Evolutionary conservation across 169 alveolate species (phyloP).

Genomic region (Cryptosporidium tyzzeri): DNA sequence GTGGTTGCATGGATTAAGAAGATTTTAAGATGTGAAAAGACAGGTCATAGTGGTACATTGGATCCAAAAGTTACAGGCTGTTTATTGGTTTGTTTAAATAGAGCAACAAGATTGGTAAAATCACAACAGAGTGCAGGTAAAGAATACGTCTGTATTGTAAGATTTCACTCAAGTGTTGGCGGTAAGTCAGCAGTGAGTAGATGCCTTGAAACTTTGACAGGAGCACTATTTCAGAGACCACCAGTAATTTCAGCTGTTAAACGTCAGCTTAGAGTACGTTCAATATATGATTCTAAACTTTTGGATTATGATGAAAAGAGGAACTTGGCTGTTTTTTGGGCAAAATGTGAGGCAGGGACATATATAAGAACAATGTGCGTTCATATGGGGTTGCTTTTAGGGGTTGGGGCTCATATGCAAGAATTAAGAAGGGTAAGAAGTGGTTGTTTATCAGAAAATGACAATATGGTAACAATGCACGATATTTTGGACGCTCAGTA

Average conservation of each 20-base stretch:
- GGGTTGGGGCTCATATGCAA: constrained; percentile 99
- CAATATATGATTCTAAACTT: constrained; percentile 97
- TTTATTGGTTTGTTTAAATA: constrained; percentile 97
- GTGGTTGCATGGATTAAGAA: constrained; percentile 99
- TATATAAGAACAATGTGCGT: constrained; percentile 99
- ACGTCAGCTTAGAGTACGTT: constrained; percentile 97
- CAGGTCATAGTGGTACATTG: constrained; percentile 99
- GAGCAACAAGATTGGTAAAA: constrained; percentile 99
- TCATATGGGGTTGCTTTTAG: constrained; percentile 98
- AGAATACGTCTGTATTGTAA: constrained; percentile 97
- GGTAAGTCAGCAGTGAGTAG: constrained; percentile 79
- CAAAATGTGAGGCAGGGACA: constrained; percentile 99
- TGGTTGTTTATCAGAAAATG: constrained; percentile 96
- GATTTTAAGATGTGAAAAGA: constrained; percentile 98
- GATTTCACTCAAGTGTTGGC: constrained; percentile 95
- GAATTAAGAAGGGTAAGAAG: constrained; percentile 99
- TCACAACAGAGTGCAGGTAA: constrained; percentile 99
- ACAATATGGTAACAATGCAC: constrained; percentile 98
- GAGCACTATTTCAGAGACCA: constrained; percentile 98
- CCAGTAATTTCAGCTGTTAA: constrained; percentile 99
- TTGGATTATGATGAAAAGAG: constrained; percentile 96
- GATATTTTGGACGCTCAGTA: constrained; percentile 99
- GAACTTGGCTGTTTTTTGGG: constrained; percentile 97
- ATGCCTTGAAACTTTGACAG: constrained; percentile 96
- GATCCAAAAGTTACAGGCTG: constrained; percentile 99